These are phyloP conservation scores for Mitosporidium daphniae DNA, from an alignment of 371 early-diverging fungal genomes.

Conservation along the genomic window DNA sequence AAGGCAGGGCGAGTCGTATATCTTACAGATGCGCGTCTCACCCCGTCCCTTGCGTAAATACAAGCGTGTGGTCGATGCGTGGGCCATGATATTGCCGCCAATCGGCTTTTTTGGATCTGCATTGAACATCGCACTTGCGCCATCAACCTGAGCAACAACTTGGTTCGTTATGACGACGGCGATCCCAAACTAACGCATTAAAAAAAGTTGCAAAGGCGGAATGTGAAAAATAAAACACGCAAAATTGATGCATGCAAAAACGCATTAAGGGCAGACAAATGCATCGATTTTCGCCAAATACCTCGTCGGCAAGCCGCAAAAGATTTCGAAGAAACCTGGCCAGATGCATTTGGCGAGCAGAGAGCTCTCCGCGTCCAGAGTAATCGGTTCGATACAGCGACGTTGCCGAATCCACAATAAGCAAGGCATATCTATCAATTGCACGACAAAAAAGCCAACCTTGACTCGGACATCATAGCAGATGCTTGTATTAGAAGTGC, in stretches of 20 bases:
- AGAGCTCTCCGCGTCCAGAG: slow-evolving; percentile 80
- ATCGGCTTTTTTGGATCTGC: slow-evolving; percentile 87
- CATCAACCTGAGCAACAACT: slow-evolving; percentile 88
- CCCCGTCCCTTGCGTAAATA: slow-evolving; percentile 18
- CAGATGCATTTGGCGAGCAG: slow-evolving; percentile 80
- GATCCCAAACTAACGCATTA: slow-evolving; percentile 48
- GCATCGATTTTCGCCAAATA: no score
- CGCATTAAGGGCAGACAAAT: no score
- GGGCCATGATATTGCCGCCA: slow-evolving; percentile 93
- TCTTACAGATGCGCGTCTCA: slow-evolving; percentile 20
- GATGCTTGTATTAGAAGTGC: slow-evolving; percentile 56
- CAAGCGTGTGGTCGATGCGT: slow-evolving; percentile 37
- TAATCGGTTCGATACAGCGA: slow-evolving; percentile 90
- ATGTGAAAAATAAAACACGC: no score
- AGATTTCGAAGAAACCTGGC: slow-evolving; percentile 62
- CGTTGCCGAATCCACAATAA: slow-evolving; percentile 86
- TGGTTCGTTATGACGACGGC: slow-evolving; percentile 95
- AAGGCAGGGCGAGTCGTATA: slow-evolving; percentile 17
- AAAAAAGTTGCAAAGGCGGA: no score
- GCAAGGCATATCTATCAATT: slow-evolving; percentile 21
- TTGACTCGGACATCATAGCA: slow-evolving; percentile 72
- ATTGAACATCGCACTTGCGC: slow-evolving; percentile 50
- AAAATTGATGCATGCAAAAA: slow-evolving; percentile 2
- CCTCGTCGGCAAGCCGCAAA: slow-evolving; percentile 67
- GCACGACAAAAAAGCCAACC: slow-evolving; percentile 7